Evolutionary conservation across 768 basidiomycete species (phyloP), one percentile per base, ranked within the genome.

Genomic region (Termitomyces sp.): DNA sequence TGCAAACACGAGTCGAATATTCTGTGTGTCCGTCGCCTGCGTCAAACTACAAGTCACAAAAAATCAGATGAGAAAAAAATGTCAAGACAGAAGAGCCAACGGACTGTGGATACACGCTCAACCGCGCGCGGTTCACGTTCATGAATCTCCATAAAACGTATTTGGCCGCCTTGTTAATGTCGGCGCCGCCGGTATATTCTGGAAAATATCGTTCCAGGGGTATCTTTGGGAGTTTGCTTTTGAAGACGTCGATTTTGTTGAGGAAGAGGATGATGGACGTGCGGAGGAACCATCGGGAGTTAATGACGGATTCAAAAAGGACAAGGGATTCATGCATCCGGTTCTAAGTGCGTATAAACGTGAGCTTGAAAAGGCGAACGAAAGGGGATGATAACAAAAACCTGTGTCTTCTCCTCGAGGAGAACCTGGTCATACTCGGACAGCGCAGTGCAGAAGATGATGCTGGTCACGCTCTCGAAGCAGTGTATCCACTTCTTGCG

Each of bases 121-220:
- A 70, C 51, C 87, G 69, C 49, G 90, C 90, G 17, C 90, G 74
- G 60, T 95, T 96, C 55, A 89, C 88, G 68, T 96, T 91, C 79
- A 93, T 94, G 63, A 96, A 98, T 63, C 90, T 76, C 94, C 93
- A 97, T 38, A 98, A 75, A 51, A 98, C 93, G 60, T 92, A 96
- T 62, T 94, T 93, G 0, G 93, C 92, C 2, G 92, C 93, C 70
- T 95, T 95, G 74, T 93, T 94, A 69, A 95, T 90, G 64, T 95
- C 91, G 5, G 84, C 70, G 5, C 92, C 92, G 37, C 91, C 91
- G 0, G 90, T 89, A 68, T 95, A 95, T 64, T 94, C 93, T 4
- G 91, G 84, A 68, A 93, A 94, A 68, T 88, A 87, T 41, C 75
- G 73, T 57, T 88, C 88, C 19, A 92, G 69, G 5, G 87, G 87